Evolutionary conservation across 441 rosid species (phyloP).

Genomic region (Sinapis alba): DNA sequence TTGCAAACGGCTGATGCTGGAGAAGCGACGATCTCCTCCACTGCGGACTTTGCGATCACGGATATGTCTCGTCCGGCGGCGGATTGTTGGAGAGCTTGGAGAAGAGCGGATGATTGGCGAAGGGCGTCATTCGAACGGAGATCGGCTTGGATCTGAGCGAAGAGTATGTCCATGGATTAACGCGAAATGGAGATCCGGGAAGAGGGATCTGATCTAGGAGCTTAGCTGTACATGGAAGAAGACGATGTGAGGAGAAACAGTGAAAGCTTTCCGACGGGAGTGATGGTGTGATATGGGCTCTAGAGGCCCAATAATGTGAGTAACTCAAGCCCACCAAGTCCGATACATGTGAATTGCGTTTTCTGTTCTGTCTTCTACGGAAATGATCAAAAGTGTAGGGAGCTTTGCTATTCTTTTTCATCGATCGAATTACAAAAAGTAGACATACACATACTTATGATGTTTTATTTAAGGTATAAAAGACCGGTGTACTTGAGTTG

Average conservation of each 20-base stretch:
- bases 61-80: conserved; percentile 94
- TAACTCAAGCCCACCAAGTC: background rate
- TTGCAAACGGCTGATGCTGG: conserved; percentile 97
- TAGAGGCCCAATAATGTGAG: background rate
- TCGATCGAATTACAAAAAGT: background rate
- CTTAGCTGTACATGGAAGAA: conserved; percentile 27
- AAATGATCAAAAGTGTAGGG: background rate
- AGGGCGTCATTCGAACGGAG: conserved; percentile 98
- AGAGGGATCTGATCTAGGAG: conserved; percentile 8
- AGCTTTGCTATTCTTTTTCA: background rate
- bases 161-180: conserved; percentile 76
- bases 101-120: conserved; percentile 91
- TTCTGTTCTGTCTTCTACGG: background rate
- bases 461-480: background rate
- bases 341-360: background rate
- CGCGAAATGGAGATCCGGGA: conserved; percentile 6
- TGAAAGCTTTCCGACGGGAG: conserved; percentile 18
- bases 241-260: background rate
- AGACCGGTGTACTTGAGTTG: background rate
- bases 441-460: background rate
- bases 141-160: conserved; percentile 99
- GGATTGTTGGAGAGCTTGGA: conserved; percentile 91
- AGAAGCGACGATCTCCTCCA: conserved; percentile 90
- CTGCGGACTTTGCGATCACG: conserved; percentile 85
- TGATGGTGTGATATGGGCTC: background rate